Evolutionary conservation across 208 protist genomes (phyloP).

Genomic region (Endotrypanum monterogeii): DNA sequence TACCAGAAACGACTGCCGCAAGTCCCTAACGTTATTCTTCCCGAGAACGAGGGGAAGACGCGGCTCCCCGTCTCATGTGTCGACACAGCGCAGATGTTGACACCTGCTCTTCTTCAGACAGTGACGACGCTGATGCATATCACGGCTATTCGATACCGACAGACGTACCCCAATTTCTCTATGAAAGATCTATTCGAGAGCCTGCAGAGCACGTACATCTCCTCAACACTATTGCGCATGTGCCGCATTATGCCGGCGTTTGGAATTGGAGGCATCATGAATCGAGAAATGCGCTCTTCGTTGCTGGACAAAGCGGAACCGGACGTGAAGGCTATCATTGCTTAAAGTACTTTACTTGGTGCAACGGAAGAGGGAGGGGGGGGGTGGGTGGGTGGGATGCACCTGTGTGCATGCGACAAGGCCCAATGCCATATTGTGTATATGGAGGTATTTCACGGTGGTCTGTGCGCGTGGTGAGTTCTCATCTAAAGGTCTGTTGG

Average conservation of each 20-base stretch:
- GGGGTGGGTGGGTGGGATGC: no score
- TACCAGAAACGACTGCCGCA: slow-evolving; percentile 48
- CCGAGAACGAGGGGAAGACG: slow-evolving; percentile 59
- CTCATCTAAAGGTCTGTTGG: no score
- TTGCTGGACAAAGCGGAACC: slow-evolving; percentile 74
- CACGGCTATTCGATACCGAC: slow-evolving; percentile 84
- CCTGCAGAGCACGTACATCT: slow-evolving; percentile 74
- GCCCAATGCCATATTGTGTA: no score
- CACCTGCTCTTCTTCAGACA: slow-evolving; percentile 76
- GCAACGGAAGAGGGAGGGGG: neutral
- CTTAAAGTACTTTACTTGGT: neutral
- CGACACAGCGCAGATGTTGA: slow-evolving; percentile 75
- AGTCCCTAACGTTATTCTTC: slow-evolving; percentile 39
- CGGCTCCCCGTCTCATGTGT: slow-evolving; percentile 56
- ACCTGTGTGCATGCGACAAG: no score
- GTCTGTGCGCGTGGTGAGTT: no score
- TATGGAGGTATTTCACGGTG: no score
- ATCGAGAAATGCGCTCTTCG: slow-evolving; percentile 71
- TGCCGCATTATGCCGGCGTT: slow-evolving; percentile 85
- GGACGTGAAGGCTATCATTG: slow-evolving; percentile 6
- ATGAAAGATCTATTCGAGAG: slow-evolving; percentile 57
- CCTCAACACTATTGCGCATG: slow-evolving; percentile 74
- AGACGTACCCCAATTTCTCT: slow-evolving; percentile 81
- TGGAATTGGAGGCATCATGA: slow-evolving; percentile 85
- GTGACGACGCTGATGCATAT: slow-evolving; percentile 87